These are phyloP conservation scores for Purpureocillium lavendulum DNA, from an alignment of 2,329 filamentous ascomycete genomes.

Conservation along the genomic window DNA sequence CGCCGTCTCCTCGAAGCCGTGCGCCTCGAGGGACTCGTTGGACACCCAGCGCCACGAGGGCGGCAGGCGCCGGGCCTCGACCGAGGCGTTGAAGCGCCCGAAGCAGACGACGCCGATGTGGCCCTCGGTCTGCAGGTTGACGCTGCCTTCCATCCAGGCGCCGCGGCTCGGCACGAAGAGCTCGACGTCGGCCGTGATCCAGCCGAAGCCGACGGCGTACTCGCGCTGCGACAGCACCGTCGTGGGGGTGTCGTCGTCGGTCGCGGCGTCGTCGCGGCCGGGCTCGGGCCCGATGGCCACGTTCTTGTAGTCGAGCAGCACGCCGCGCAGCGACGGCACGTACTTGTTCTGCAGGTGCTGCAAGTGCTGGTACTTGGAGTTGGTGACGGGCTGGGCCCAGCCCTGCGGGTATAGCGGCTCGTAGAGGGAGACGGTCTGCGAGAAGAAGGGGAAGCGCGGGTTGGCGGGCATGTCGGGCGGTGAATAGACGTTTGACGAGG, in stretches of 20 bases:
- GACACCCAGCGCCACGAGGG: constrained; percentile 72
- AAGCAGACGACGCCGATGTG: constrained; percentile 85
- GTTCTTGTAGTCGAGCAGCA: constrained; percentile 68
- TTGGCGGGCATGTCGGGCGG: constrained; percentile 29
- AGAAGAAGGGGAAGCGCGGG: constrained; percentile 61
- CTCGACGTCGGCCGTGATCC: constrained; percentile 81
- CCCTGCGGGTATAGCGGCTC: constrained; percentile 65
- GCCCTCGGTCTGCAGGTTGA: constrained; percentile 82
- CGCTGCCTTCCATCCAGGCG: constrained; percentile 66
- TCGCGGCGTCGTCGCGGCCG: constrained; percentile 36
- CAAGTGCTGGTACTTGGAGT: constrained; percentile 65
- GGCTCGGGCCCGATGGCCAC: constrained; percentile 55
- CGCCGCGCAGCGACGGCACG: constrained; percentile 61
- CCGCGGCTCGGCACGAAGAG: constrained; percentile 71
- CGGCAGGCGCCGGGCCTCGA: constrained; percentile 70
- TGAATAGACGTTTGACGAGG: constrained; percentile 26
- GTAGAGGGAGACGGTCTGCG: constrained; percentile 74
- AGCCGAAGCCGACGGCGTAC: constrained; percentile 78
- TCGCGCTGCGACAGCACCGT: constrained; percentile 57
- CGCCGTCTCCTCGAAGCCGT: constrained; percentile 32
- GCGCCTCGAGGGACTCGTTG: constrained; percentile 32
- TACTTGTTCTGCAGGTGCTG: constrained; percentile 70
- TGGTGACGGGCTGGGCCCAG: constrained; percentile 61
- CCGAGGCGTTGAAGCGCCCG: constrained; percentile 85
- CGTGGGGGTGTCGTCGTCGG: constrained; percentile 38